A percentile compares a stretch with the other conserved stretches of the same genome.
Evolutionary conservation across 768 basidiomycete species (phyloP).

Genomic region (Tricholoma hemisulphureum): DNA sequence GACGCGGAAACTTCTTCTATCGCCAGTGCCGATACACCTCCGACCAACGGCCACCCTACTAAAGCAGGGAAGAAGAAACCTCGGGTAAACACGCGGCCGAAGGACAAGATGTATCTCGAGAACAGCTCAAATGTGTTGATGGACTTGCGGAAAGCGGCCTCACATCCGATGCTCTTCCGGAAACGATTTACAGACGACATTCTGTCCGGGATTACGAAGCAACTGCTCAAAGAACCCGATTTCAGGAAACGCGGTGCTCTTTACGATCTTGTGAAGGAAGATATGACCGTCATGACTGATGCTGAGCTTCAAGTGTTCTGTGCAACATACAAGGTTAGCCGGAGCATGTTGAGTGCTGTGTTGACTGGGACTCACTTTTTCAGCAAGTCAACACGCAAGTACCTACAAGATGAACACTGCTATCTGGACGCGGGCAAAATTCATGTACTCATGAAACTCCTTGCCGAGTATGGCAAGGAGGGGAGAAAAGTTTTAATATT

Average conservation of each 20-base stretch:
- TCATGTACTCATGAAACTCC: slow-evolving; percentile 63
- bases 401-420: slow-evolving; percentile 67
- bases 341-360: background rate
- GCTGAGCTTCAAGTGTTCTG: slow-evolving; percentile 90
- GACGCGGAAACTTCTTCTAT: slow-evolving; percentile 38
- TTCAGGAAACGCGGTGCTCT: slow-evolving; percentile 81
- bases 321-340: slow-evolving; percentile 75
- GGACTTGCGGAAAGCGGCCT: slow-evolving; percentile 95
- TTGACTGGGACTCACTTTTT: background rate
- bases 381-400: slow-evolving; percentile 66
- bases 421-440: slow-evolving; percentile 91
- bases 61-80: slow-evolving; percentile 45
- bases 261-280: slow-evolving; percentile 88
- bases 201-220: slow-evolving; percentile 72
- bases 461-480: slow-evolving; percentile 63
- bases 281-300: slow-evolving; percentile 98
- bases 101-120: slow-evolving; percentile 71
- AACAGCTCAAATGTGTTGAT: slow-evolving; percentile 93
- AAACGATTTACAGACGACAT: slow-evolving; percentile 75
- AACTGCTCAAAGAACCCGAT: slow-evolving; percentile 86
- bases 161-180: slow-evolving; percentile 96
- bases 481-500: slow-evolving; percentile 88
- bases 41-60: slow-evolving; percentile 23
- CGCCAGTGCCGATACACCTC: slow-evolving; percentile 22
- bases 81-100: slow-evolving; percentile 40